phyloP scores from a whole-genome alignment of 768 basidiomycete genomes.

The Royoungia palumana region DNA sequence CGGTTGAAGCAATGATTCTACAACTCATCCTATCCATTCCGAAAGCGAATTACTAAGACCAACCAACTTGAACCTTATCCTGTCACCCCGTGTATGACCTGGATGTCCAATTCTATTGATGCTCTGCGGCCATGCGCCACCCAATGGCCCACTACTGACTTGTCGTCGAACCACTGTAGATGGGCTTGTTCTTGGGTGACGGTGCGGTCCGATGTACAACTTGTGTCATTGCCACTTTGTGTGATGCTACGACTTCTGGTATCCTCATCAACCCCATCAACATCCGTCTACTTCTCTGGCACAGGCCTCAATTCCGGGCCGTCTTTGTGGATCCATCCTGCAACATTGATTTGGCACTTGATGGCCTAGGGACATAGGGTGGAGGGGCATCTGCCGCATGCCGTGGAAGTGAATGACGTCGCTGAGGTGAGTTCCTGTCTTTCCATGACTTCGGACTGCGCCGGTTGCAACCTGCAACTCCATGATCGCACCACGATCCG shows the following conservation, averaged over 20 bases:
- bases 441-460: constrained; percentile 5
- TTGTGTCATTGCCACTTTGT: constrained; percentile 14
- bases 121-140: constrained; percentile 47
- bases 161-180: constrained; percentile 52
- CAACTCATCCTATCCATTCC: not conserved
- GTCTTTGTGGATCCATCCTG: constrained; percentile 65
- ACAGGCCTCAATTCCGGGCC: constrained; percentile 42
- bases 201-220: constrained; percentile 7
- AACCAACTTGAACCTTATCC: not conserved
- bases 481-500: constrained; percentile 3
- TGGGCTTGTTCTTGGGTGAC: constrained; percentile 5
- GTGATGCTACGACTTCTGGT: not conserved
- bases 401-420: constrained; percentile 4
- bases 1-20: too few relatives aligned
- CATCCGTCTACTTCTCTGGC: constrained; percentile 3
- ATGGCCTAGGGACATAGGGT: constrained; percentile 35
- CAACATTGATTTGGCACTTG: constrained; percentile 59
- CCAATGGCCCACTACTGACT: constrained; percentile 46
- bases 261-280: not conserved
- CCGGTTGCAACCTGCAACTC: constrained; percentile 3
- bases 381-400: constrained; percentile 7
- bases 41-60: not conserved
- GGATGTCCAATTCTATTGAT: constrained; percentile 47
- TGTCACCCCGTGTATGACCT: constrained; percentile 42
- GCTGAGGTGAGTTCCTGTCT: constrained; percentile 1